Percentiles rank a stretch among this genome's conserved stretches.
These are phyloP conservation scores for Thermoascus crustaceus DNA, from an alignment of 2,329 filamentous ascomycete species.

Conservation along the genomic window DNA sequence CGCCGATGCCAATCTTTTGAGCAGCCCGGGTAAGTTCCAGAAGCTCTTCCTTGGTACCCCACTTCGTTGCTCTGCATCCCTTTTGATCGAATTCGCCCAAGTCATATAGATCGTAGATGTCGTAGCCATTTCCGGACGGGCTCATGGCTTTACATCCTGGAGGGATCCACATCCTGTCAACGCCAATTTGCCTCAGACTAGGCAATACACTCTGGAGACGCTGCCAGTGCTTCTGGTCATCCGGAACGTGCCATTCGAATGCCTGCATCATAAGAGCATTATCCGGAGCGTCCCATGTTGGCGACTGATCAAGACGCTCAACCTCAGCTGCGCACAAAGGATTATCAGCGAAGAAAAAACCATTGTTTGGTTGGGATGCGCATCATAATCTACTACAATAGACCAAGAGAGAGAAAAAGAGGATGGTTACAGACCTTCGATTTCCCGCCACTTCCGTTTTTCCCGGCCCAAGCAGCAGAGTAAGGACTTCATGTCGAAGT, in stretches of 20 bases:
- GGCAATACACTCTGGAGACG: slow-evolving; percentile 48
- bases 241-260: slow-evolving; percentile 65
- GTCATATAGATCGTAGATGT: slow-evolving; percentile 63
- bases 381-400: not conserved
- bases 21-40: slow-evolving; percentile 45
- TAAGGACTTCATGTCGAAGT: slow-evolving; percentile 4
- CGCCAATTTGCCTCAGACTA: slow-evolving; percentile 50
- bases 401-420: not conserved
- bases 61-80: slow-evolving; percentile 55
- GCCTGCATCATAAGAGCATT: slow-evolving; percentile 54
- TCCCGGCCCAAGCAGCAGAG: slow-evolving; percentile 10
- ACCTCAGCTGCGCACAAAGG: slow-evolving; percentile 15
- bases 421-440: slow-evolving; percentile 15
- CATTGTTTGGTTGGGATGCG: slow-evolving; percentile 5
- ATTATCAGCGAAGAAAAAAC: slow-evolving; percentile 8
- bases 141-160: slow-evolving; percentile 62
- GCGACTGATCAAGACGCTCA: slow-evolving; percentile 16
- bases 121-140: slow-evolving; percentile 57
- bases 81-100: slow-evolving; percentile 68
- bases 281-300: slow-evolving; percentile 25
- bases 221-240: slow-evolving; percentile 53
- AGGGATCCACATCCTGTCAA: slow-evolving; percentile 60
- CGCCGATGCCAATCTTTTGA: slow-evolving; percentile 44
- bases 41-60: slow-evolving; percentile 58
- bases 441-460: slow-evolving; percentile 14